A percentile compares a stretch with the other conserved stretches of the same genome.
Conservation (phyloP, 176 grass and related monocot species). For the Microstegium vimineum region DNA sequence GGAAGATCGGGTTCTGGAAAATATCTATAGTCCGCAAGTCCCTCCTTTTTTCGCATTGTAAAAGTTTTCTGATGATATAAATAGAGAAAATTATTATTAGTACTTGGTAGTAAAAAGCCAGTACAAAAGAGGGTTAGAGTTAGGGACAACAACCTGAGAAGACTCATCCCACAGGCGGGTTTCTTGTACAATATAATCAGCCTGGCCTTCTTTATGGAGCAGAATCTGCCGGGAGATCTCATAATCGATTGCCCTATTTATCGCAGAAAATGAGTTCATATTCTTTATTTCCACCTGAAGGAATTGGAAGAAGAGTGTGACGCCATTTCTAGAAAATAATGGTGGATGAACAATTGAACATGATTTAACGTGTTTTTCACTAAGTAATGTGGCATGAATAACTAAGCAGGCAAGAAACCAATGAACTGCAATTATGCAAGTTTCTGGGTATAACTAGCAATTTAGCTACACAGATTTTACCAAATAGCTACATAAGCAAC, state of each 20-base stretch:
- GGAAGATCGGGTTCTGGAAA: constrained; percentile 97
- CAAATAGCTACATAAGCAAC: background rate
- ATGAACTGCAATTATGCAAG: background rate
- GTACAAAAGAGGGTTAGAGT: background rate
- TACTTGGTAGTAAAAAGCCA: constrained; percentile 21
- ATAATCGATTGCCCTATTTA: constrained; percentile 90
- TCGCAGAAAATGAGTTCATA: constrained; percentile 92
- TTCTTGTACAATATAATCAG: constrained; percentile 94
- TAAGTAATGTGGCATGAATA: background rate
- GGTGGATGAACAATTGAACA: background rate
- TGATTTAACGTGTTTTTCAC: background rate
- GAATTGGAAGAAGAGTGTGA: constrained; percentile 26
- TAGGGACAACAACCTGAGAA: constrained; percentile 54
- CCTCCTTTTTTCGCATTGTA: constrained; percentile 96
- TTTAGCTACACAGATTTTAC: background rate
- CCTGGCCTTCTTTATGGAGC: constrained; percentile 70
- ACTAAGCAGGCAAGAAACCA: background rate
- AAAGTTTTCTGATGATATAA: constrained; percentile 73
- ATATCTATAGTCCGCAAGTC: constrained; percentile 94
- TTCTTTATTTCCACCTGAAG: constrained; percentile 89
- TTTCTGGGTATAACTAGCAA: background rate
- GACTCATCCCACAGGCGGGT: constrained; percentile 89
- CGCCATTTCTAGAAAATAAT: background rate
- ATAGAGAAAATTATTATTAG: constrained; percentile 30
- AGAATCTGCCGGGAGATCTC: constrained; percentile 79